phyloP scores from a whole-genome alignment of 768 basidiomycete species.

The Inosperma sp. region DNA sequence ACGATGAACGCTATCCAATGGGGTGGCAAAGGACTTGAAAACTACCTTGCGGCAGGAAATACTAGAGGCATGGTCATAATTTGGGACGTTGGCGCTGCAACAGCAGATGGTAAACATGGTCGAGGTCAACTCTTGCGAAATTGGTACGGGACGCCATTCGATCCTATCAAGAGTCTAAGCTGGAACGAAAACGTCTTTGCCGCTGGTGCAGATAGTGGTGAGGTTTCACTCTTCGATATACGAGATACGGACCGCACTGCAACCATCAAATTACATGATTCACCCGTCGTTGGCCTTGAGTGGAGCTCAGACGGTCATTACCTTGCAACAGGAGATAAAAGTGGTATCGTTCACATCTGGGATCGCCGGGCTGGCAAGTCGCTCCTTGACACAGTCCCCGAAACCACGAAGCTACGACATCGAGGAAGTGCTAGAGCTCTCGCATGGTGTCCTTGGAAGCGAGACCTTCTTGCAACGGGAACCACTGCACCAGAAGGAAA shows the following conservation, averaged over 20 bases:
- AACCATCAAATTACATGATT: slow-evolving; percentile 45
- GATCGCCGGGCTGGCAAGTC: slow-evolving; percentile 58
- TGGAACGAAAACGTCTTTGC: slow-evolving; percentile 62
- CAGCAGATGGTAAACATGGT: slow-evolving; percentile 32
- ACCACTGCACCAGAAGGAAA: slow-evolving; percentile 42
- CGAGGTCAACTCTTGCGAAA: slow-evolving; percentile 33
- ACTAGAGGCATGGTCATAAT: slow-evolving; percentile 47
- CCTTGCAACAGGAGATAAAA: slow-evolving; percentile 80
- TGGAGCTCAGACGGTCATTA: slow-evolving; percentile 74
- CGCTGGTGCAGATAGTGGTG: slow-evolving; percentile 59
- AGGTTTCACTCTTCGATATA: slow-evolving; percentile 63
- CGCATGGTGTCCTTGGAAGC: slow-evolving; percentile 86
- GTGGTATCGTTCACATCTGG: slow-evolving; percentile 84
- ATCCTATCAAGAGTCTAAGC: slow-evolving; percentile 33
- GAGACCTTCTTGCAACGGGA: slow-evolving; percentile 72
- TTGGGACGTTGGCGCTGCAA: too few species aligned
- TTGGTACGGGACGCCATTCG: slow-evolving; percentile 23
- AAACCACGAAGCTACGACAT: slow-evolving; percentile 55
- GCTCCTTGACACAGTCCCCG: slow-evolving; percentile 49
- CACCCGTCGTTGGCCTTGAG: slow-evolving; percentile 59
- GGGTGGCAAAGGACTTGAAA: slow-evolving; percentile 39
- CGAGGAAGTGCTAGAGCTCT: slow-evolving; percentile 63
- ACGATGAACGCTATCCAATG: slow-evolving; percentile 48
- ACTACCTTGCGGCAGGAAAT: slow-evolving; percentile 49
- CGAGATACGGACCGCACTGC: slow-evolving; percentile 36